Percentiles rank a stretch among this genome's conserved stretches.
phyloP scores from a whole-genome alignment of 768 basidiomycete species.

The Agrocybe praecox region DNA sequence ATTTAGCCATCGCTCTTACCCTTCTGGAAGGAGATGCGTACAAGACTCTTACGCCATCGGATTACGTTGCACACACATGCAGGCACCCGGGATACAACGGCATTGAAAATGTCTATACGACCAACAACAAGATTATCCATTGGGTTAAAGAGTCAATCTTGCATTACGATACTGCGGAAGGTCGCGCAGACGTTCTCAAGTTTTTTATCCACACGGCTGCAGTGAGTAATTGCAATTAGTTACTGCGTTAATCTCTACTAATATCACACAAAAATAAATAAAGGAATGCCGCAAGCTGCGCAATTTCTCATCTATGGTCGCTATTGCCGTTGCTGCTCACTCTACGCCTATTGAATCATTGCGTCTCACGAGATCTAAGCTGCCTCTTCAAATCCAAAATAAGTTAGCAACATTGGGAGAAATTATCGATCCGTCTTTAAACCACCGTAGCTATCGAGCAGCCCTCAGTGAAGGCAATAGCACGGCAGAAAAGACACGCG shows the following conservation, averaged over 20 bases:
- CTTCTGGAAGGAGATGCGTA: slow-evolving; percentile 46
- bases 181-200: slow-evolving; percentile 40
- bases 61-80: slow-evolving; percentile 43
- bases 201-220: slow-evolving; percentile 45
- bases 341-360: slow-evolving; percentile 39
- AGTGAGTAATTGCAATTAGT: slow-evolving; percentile 24
- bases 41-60: slow-evolving; percentile 36
- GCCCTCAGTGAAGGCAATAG: slow-evolving; percentile 27
- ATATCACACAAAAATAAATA: slow-evolving; percentile 12
- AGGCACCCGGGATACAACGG: slow-evolving; percentile 29
- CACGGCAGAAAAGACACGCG: slow-evolving; percentile 22
- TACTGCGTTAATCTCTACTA: too few species aligned
- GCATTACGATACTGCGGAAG: slow-evolving; percentile 36
- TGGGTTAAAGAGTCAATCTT: slow-evolving; percentile 44
- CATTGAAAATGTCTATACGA: slow-evolving; percentile 32
- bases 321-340: slow-evolving; percentile 42
- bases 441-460: slow-evolving; percentile 38
- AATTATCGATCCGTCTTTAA: slow-evolving; percentile 32
- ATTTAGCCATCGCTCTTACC: slow-evolving; percentile 45
- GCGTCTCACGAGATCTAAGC: slow-evolving; percentile 30
- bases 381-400: slow-evolving; percentile 28
- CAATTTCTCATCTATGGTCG: slow-evolving; percentile 45
- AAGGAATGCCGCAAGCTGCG: slow-evolving; percentile 46
- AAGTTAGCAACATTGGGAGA: slow-evolving; percentile 33
- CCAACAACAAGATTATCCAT: slow-evolving; percentile 40